Percentiles rank a stretch among this genome's conserved stretches.
Conservation (phyloP, 176 grass and related monocot genomes). For the Cocos nucifera region DNA sequence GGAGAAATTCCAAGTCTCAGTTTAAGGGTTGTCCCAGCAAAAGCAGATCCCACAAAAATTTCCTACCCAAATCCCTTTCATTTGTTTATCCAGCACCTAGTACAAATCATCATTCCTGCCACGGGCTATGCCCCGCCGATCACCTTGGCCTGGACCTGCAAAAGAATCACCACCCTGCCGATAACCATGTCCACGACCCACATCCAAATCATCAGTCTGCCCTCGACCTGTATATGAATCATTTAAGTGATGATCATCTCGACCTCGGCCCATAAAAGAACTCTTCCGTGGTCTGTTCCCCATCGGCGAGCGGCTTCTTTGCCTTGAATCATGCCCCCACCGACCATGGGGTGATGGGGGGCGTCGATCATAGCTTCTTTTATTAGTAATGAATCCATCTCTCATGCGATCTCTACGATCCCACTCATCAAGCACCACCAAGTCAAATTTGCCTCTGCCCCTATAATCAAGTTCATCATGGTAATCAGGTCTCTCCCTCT, state of each 20-base stretch:
- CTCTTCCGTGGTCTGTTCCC: conserved; percentile 41
- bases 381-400: conserved; percentile 37
- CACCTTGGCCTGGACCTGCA: conserved; percentile 23
- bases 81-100: neutral
- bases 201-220: conserved; percentile 20
- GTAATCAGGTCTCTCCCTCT: conserved; percentile 37
- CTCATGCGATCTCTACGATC: conserved; percentile 24
- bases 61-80: neutral
- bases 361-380: conserved; percentile 21
- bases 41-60: neutral
- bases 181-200: conserved; percentile 30
- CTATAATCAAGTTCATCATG: conserved; percentile 35
- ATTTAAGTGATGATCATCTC: conserved; percentile 22
- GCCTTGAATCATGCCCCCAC: conserved; percentile 32
- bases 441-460: conserved; percentile 36
- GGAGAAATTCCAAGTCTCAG: no score
- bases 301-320: conserved; percentile 59
- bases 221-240: conserved; percentile 30
- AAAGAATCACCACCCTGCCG: conserved; percentile 24
- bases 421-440: conserved; percentile 36
- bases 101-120: conserved; percentile 31
- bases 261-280: conserved; percentile 34
- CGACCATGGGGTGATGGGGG: conserved; percentile 45
- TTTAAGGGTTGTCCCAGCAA: neutral
- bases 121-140: conserved; percentile 20